phyloP scores from a whole-genome alignment of 1,139 yeast genomes.

The Yamadazyma sp. region DNA sequence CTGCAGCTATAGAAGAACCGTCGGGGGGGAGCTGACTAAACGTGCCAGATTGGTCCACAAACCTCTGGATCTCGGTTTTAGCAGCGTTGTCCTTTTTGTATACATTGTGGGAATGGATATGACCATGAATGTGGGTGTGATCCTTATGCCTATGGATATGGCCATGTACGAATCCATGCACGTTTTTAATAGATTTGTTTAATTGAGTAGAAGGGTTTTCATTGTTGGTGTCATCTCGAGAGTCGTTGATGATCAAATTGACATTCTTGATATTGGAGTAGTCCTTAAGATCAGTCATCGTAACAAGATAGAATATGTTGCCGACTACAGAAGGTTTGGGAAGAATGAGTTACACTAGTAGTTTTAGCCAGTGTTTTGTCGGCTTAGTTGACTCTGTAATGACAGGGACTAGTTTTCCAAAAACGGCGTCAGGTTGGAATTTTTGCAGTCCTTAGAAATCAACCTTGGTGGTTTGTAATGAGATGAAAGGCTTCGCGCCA shows the following conservation, averaged over 20 bases:
- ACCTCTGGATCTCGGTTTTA: background rate
- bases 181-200: slow-evolving; percentile 6
- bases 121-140: slow-evolving; percentile 69
- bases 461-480: slow-evolving; percentile 2
- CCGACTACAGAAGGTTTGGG: no score
- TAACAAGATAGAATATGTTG: no score
- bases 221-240: background rate
- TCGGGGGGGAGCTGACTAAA: no score
- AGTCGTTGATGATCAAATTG: slow-evolving; percentile 1
- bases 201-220: background rate
- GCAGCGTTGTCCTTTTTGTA: background rate
- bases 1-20: no score
- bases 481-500: no score
- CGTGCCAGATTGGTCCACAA: background rate
- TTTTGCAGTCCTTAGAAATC: slow-evolving; percentile 1
- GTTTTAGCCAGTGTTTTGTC: no score
- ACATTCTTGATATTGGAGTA: slow-evolving; percentile 4
- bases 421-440: background rate
- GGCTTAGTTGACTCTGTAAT: no score
- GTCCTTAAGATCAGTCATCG: background rate
- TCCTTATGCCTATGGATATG: slow-evolving; percentile 65
- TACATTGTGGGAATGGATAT: slow-evolving; percentile 53
- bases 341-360: no score
- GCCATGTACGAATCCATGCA: slow-evolving; percentile 63
- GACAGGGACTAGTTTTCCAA: background rate